Base-by-base conservation (phyloP, 805 yeast genomes). In the Candida dajiaensis region DNA sequence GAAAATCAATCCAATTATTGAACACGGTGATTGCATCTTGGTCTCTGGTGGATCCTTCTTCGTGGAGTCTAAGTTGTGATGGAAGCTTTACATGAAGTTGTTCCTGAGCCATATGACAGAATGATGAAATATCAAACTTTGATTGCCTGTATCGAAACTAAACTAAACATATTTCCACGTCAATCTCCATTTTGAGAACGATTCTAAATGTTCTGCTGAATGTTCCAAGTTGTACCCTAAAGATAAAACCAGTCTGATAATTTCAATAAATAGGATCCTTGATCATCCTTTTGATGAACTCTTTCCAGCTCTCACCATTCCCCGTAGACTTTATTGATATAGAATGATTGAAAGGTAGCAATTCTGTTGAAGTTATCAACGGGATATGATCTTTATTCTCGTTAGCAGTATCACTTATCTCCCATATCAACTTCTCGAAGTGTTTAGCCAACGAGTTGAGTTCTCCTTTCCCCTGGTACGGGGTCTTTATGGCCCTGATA, bases 371-470 rank as follows among this genome's bases (percentile, higher is more conserved):
- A 16, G 83, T 77, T 21, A 86, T 83, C 1, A 87, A 85, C 3
- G 95, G 95, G 2, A 87, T 80, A 53, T 83, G 89, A 41, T 71
- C 76, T 55, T 78, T 82, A 56, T 81, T 72, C 7, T 59, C 55
- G 55, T 83, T 85, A 15, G 72, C 78, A n/a, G 67, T 62, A 15
- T 75, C 72, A 31, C 78, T 64, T n/a, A 84, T 74, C 45, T 68
- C 63, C 43, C 69, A 51, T 40, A 85, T 48, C 13, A 67, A 64
- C 7, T 58, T 55, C 36, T 65, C 67, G 42, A 78, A 78, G 58
- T 59, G 72, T 42, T 68, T 49, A 61, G 57, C 33, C 26, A 31
- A 45, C 47, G 16, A 44, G 46, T 18, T 38, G 7, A 36, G 10
- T 11, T 20, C 39, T 6, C 20, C 23, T 36, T 36, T 36, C 23